Evolutionary conservation across 352 stramenopile genomes (phyloP), one percentile per base, ranked within the genome.

Genomic region (Globisporangium middletonii): DNA sequence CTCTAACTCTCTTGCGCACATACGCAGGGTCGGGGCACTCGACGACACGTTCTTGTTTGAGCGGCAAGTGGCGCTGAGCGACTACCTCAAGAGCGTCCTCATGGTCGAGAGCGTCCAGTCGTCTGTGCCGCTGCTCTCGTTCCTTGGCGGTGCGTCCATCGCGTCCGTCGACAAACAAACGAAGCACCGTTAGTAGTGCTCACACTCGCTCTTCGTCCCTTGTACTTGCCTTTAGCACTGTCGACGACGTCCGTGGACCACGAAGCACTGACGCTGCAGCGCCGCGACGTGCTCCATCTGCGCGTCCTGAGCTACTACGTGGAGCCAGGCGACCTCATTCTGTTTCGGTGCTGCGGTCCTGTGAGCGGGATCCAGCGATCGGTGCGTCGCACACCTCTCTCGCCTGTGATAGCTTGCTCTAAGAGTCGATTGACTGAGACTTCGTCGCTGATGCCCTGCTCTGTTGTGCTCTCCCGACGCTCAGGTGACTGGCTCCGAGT

Each of bases 241-340:
- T 78, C 65, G 5, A 73, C 67, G 27, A 62, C 62, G 9, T 67
- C 64, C 30, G 50, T 74, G 12, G 66, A 76, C 35, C 65, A 73
- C 50, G 52, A 69, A 45, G 64, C 64, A 4, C 45, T 71, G 47
- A 53, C 62, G 42, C 64, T 67, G 16, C 64, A 66, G 16, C 59
- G 65, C 12, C 62, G 64, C 0, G 74, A 87, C 35, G 77, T 89
- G 9, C 57, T 89, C 18, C 79, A 87, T 42, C 68, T 89, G 18
- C 76, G 79, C 35, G 73, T 89, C 13, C 59, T 89, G 1, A 64
- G 69, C 48, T 77, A 75, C 55, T 86, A 89, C 57, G 72, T 74
- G 1, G 37, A 45, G 5, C 62, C 73, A 18, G 76, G 76, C 11
- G 79, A 89, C 18, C 50, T 89, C 27, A 64, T 89, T 28, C 67